Percentiles rank a stretch among this genome's conserved stretches.
Evolutionary conservation across 2,329 filamentous ascomycete genomes (phyloP).

Genomic region (Aureobasidium musti): DNA sequence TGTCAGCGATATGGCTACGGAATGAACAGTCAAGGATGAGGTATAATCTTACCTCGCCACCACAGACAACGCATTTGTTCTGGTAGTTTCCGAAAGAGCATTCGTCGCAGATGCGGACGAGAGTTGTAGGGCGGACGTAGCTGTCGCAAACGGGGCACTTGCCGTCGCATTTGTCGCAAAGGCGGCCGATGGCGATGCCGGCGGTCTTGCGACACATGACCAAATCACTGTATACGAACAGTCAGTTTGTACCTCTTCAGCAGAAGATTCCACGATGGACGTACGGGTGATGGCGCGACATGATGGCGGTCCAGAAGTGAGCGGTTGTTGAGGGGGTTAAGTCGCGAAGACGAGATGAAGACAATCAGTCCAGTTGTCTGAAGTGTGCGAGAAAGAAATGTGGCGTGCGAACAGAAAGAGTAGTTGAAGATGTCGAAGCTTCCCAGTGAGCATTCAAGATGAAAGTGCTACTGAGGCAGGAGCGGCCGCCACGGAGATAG

Average conservation of each 20-base stretch:
- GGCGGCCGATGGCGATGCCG: slow-evolving; percentile 95
- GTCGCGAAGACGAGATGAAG: not conserved
- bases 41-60: slow-evolving; percentile 64
- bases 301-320: slow-evolving; percentile 45
- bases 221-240: slow-evolving; percentile 66
- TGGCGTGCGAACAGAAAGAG: not conserved
- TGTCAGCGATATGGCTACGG: not conserved
- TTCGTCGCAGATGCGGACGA: slow-evolving; percentile 98
- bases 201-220: slow-evolving; percentile 99
- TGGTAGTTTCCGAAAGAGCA: slow-evolving; percentile 99
- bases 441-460: not conserved
- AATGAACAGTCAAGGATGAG: not conserved
- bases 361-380: not conserved
- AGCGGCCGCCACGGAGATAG: not conserved
- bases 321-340: not conserved
- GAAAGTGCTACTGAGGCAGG: slow-evolving; percentile 3
- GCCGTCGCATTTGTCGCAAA: slow-evolving; percentile 99
- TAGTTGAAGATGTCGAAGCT: slow-evolving; percentile 1
- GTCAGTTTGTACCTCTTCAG: not conserved
- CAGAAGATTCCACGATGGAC: slow-evolving; percentile 40
- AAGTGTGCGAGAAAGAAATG: not conserved
- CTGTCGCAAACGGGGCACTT: slow-evolving; percentile 99
- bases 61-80: slow-evolving; percentile 99
- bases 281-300: slow-evolving; percentile 94
- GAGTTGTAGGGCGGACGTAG: slow-evolving; percentile 95